Evolutionary conservation across 1,284 basidiomycete genomes (phyloP).

Genomic region (Apiotrichum brassicae): DNA sequence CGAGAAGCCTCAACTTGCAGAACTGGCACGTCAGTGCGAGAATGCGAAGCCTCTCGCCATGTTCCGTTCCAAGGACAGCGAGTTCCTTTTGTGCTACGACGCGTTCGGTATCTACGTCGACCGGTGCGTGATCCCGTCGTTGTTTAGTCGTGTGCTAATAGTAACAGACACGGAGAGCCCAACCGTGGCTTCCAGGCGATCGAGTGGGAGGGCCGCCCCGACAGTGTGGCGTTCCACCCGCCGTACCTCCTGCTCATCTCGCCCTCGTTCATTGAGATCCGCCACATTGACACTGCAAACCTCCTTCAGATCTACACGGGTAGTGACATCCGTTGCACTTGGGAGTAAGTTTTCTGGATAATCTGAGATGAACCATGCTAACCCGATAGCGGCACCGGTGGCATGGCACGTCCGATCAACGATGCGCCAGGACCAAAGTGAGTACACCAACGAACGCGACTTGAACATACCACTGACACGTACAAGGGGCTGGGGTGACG

Average conservation of each 20-base stretch:
- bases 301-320: conserved; percentile 83
- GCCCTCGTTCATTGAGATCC: conserved; percentile 83
- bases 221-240: conserved; percentile 77
- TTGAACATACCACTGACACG: background rate
- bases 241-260: conserved; percentile 89
- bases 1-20: conserved; percentile 65
- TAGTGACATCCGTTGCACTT: conserved; percentile 73
- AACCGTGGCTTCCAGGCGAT: conserved; percentile 64
- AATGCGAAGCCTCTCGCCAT: conserved; percentile 74
- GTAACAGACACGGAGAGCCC: conserved; percentile 67
- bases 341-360: conserved; percentile 50
- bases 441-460: background rate
- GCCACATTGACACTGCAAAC: conserved; percentile 75
- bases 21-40: conserved; percentile 74
- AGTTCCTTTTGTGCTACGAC: conserved; percentile 89
- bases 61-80: conserved; percentile 79
- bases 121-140: conserved; percentile 12
- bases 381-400: conserved; percentile 25
- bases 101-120: conserved; percentile 68
- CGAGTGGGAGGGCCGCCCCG: conserved; percentile 91
- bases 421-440: conserved; percentile 36
- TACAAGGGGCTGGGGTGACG: conserved; percentile 37
- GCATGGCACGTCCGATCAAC: conserved; percentile 24
- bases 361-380: background rate
- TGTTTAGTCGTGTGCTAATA: no score